Evolutionary conservation across 768 basidiomycete species (phyloP).

Genomic region (Mycena alexandri): DNA sequence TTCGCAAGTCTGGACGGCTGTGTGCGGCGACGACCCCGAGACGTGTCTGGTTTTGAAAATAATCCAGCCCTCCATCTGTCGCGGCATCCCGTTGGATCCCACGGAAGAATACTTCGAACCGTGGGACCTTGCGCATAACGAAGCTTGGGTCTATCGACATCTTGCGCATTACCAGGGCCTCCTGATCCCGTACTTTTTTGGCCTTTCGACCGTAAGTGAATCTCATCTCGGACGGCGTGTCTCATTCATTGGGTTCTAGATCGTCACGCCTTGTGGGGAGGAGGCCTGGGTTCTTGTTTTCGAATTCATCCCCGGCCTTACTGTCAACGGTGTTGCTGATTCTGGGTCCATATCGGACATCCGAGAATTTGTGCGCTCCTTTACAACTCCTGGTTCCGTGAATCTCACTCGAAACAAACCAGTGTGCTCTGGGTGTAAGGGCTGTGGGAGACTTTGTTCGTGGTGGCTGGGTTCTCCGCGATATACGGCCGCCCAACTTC

Average conservation of each 20-base stretch:
- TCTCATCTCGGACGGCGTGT: conserved; percentile 8
- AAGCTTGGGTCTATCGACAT: conserved; percentile 28
- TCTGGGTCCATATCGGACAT: conserved; percentile 15
- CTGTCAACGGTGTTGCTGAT: conserved; percentile 13
- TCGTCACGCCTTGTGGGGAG: conserved; percentile 23
- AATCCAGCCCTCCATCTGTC: conserved; percentile 26
- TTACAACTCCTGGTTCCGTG: conserved; percentile 3
- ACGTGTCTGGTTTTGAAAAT: conserved; percentile 28
- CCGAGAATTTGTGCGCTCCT: conserved; percentile 21
- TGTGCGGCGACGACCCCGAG: conserved; percentile 3
- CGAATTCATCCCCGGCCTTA: conserved; percentile 25
- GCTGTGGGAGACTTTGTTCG: conserved; percentile 18
- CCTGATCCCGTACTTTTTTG: conserved; percentile 31
- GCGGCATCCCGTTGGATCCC: not conserved
- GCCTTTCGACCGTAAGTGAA: conserved; percentile 16
- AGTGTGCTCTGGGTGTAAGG: conserved; percentile 19
- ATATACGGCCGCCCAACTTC: conserved; percentile 24
- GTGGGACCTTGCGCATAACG: conserved; percentile 24
- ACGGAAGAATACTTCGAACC: conserved; percentile 4
- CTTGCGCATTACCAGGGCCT: conserved; percentile 19
- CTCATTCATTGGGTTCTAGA: conserved; percentile 13
- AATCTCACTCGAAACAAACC: conserved; percentile 20
- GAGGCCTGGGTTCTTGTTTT: conserved; percentile 28
- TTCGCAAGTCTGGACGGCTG: conserved; percentile 32
- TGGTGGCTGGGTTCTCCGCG: conserved; percentile 21